Conservation (phyloP, 1,284 basidiomycete species). For the Cystobasidium sp. region DNA sequence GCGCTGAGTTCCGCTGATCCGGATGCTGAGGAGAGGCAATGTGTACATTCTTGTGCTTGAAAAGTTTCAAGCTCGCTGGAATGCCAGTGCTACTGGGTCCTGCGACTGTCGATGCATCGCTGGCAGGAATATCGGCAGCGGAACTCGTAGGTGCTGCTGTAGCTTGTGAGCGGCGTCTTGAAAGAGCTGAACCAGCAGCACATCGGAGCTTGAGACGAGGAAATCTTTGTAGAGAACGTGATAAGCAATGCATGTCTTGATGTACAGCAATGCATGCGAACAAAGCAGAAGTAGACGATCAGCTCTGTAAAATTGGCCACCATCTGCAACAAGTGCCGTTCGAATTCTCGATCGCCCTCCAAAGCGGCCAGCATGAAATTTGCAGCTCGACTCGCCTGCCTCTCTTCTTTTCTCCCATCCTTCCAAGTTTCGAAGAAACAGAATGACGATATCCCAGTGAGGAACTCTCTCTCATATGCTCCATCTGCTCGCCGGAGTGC, state of each 20-base stretch:
- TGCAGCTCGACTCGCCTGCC: background rate
- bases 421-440: slow-evolving; percentile 44
- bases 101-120: background rate
- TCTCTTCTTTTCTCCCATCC: slow-evolving; percentile 32
- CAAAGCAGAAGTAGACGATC: background rate
- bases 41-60: background rate
- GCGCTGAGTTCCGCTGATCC: background rate
- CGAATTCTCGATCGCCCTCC: slow-evolving; percentile 15
- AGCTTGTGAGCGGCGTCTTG: background rate
- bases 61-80: background rate
- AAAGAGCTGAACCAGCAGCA: background rate
- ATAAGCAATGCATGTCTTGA: slow-evolving; percentile 10
- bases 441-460: slow-evolving; percentile 43
- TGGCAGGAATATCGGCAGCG: background rate
- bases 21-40: background rate
- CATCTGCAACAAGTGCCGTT: background rate
- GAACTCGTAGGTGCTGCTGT: background rate
- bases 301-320: slow-evolving; percentile 8
- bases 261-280: background rate
- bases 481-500: slow-evolving; percentile 24
- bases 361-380: slow-evolving; percentile 2
- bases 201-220: slow-evolving; percentile 18
- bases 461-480: slow-evolving; percentile 21
- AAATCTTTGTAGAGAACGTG: slow-evolving; percentile 4
- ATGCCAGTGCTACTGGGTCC: background rate